phyloP scores from a whole-genome alignment of 352 stramenopile genomes.

The Pythium aristosporum region DNA sequence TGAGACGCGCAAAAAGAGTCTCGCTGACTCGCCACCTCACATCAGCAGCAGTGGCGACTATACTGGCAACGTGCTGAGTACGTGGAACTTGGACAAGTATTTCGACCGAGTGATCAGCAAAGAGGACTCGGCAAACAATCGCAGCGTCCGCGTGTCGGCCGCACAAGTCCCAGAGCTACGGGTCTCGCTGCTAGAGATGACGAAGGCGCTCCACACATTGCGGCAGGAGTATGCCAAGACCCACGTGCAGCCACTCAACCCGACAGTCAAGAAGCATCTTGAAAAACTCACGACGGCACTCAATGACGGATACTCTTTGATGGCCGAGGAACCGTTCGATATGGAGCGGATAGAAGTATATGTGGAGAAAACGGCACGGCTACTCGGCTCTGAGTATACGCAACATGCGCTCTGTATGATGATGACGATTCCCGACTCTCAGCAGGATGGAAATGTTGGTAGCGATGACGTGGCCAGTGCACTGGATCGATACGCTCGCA shows the following conservation, averaged over 20 bases:
- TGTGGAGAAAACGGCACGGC: constrained; percentile 55
- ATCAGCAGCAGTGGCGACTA: background rate
- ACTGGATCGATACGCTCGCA: constrained; percentile 48
- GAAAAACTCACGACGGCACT: constrained; percentile 68
- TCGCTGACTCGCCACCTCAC: background rate
- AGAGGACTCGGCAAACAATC: constrained; percentile 19
- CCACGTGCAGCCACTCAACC: constrained; percentile 39
- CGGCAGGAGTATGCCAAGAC: constrained; percentile 63
- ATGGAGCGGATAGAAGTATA: constrained; percentile 36
- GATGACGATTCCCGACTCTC: constrained; percentile 2
- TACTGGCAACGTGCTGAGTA: background rate
- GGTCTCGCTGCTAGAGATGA: constrained; percentile 69
- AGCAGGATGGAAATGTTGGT: background rate
- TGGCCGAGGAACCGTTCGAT: constrained; percentile 59
- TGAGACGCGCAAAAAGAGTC: constrained; percentile 17
- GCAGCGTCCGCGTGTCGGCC: background rate
- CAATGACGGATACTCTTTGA: constrained; percentile 67
- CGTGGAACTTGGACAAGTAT: constrained; percentile 31
- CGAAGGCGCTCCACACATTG: constrained; percentile 65
- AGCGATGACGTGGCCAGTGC: constrained; percentile 32
- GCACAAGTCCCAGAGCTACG: constrained; percentile 65
- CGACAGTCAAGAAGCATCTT: constrained; percentile 59
- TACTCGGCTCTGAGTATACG: constrained; percentile 66
- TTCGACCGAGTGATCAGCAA: constrained; percentile 20
- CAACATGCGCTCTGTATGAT: constrained; percentile 60